phyloP scores from a whole-genome alignment of 1,139 yeast species.

The Candida labiduridarum region DNA sequence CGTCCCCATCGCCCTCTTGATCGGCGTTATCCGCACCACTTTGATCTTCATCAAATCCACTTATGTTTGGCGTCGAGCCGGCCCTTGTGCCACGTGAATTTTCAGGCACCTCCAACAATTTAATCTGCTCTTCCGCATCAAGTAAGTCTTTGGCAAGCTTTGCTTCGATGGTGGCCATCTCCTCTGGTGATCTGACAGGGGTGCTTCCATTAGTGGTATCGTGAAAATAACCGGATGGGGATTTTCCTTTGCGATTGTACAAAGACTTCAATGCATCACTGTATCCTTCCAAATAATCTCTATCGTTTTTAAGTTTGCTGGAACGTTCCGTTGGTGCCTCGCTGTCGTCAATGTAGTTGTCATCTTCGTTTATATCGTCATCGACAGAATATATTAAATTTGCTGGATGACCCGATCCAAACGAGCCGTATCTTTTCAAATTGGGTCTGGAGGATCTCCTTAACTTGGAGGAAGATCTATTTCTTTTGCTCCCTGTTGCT shows the following conservation, averaged over 20 bases:
- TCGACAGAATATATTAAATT: conserved; percentile 67
- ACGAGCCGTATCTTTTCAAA: conserved; percentile 23
- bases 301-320: conserved; percentile 32
- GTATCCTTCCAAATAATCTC: conserved; percentile 72
- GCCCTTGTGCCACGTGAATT: conserved; percentile 6
- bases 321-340: conserved; percentile 27
- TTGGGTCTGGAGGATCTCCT: conserved; percentile 22
- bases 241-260: conserved; percentile 24
- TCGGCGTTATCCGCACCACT: conserved; percentile 1
- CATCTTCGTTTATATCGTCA: conserved; percentile 56
- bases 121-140: conserved; percentile 25
- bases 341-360: conserved; percentile 55
- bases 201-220: conserved; percentile 12
- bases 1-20: conserved; percentile 18
- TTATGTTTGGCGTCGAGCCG: conserved; percentile 4
- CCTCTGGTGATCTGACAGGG: conserved; percentile 9
- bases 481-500: conserved; percentile 6
- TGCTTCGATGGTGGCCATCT: conserved; percentile 17
- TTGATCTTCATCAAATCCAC: conserved; percentile 11
- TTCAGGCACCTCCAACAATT: conserved; percentile 20
- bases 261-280: conserved; percentile 63
- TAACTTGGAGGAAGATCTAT: conserved; percentile 12
- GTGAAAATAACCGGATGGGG: conserved; percentile 8
- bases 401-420: conserved; percentile 21
- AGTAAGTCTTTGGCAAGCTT: conserved; percentile 21